Conservation (phyloP, 202 grass and related monocot genomes). For the Zizania palustris region DNA sequence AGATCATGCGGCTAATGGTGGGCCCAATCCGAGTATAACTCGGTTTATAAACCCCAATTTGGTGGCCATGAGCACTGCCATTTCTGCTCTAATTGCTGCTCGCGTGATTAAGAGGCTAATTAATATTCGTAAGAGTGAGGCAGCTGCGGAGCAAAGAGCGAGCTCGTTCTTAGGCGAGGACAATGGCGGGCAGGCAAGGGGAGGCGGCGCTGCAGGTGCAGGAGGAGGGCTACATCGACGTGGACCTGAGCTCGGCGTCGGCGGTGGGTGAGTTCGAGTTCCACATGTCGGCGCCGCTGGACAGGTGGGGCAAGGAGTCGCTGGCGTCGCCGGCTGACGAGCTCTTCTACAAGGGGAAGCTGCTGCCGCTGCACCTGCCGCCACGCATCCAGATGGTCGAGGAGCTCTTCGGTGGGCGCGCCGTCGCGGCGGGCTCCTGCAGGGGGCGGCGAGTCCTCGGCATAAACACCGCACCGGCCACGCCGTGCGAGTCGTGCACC, state of each 20-base stretch:
- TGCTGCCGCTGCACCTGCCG: conserved; percentile 81
- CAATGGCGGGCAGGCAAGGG: neutral
- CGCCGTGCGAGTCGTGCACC: conserved; percentile 80
- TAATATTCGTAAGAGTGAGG: no score
- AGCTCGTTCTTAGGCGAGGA: no score
- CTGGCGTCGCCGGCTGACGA: conserved; percentile 72
- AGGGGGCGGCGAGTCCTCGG: neutral
- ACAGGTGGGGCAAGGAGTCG: conserved; percentile 26
- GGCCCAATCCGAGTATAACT: conserved; percentile 1
- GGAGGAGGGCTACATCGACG: conserved; percentile 95
- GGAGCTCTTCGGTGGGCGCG: conserved; percentile 53
- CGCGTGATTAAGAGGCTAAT: neutral
- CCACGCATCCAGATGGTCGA: conserved; percentile 77
- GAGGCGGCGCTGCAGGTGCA: conserved; percentile 25
- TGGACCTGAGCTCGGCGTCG: conserved; percentile 51
- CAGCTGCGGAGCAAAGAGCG: neutral
- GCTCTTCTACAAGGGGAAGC: conserved; percentile 95
- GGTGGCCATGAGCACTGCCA: conserved; percentile 27
- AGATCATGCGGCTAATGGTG: conserved; percentile 56
- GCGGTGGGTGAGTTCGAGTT: conserved; percentile 71
- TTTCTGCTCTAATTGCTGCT: conserved; percentile 15
- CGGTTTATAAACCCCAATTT: conserved; percentile 24
- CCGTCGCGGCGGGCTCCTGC: neutral
- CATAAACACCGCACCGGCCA: conserved; percentile 52
- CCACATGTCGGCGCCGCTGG: conserved; percentile 56